Percentiles rank a stretch among this genome's conserved stretches.
These are phyloP conservation scores for Sporothrix humicola DNA, from an alignment of 2,329 filamentous ascomycete species.

Conservation along the genomic window DNA sequence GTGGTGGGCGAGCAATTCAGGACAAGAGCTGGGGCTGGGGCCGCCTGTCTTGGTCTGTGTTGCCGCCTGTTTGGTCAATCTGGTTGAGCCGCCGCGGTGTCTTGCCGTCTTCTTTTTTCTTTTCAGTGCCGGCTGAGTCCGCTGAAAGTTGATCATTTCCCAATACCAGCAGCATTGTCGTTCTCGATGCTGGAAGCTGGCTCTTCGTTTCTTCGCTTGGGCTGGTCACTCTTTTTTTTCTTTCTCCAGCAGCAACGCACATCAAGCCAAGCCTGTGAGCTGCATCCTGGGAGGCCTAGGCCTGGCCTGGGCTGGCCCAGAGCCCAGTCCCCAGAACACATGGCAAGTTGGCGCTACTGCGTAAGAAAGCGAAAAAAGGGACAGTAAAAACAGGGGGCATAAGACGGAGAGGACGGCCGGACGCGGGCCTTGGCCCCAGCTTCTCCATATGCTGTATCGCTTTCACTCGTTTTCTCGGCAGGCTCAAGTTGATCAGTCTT, in stretches of 20 bases:
- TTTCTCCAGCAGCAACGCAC: constrained; percentile 22
- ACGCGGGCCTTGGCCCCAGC: background rate
- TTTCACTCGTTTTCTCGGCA: background rate
- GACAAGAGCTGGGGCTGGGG: background rate
- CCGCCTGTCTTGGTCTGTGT: constrained; percentile 10
- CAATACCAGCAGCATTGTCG: constrained; percentile 1
- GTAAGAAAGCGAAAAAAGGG: background rate
- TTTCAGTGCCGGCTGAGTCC: background rate
- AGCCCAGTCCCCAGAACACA: constrained; percentile 20
- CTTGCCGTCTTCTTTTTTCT: background rate
- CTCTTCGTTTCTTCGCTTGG: background rate
- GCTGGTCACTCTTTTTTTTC: constrained; percentile 1
- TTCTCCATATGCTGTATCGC: constrained; percentile 4
- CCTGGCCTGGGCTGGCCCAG: constrained; percentile 6
- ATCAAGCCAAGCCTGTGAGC: constrained; percentile 3
- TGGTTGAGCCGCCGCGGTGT: background rate
- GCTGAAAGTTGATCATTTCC: constrained; percentile 23
- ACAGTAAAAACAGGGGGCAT: background rate
- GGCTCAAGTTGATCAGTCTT: background rate
- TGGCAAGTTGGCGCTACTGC: constrained; percentile 24
- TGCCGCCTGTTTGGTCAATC: background rate
- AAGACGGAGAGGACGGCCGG: constrained; percentile 10
- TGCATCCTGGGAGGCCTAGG: constrained; percentile 5
- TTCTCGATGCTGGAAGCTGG: background rate
- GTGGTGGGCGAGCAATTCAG: background rate